Evolutionary conservation across 176 grass and related monocot species (phyloP), one percentile per base, ranked within the genome.

Genomic region (Eleusine coracana): DNA sequence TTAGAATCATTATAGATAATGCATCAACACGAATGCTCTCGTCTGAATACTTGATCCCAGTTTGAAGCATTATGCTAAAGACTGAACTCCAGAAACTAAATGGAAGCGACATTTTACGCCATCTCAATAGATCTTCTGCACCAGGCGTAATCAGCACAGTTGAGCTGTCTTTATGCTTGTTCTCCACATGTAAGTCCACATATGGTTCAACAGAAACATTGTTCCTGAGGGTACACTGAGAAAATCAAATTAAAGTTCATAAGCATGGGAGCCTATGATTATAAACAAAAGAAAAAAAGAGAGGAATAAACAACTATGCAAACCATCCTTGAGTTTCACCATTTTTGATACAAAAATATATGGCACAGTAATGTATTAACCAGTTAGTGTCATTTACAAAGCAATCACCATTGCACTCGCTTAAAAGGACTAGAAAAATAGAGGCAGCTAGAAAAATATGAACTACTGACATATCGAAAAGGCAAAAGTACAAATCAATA

Each of bases 191-290:
- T 25, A 66, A 44, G 18, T 79, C 40, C 81, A 28, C 48, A 83
- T 65, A 79, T 54, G 51, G 81, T 66, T 85, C 88, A 75, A 82
- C 50, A 65, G 58, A 76, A 82, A 96, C 88, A 85, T 91, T 93
- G 29, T 89, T 86, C 94, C 90, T 96, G 90, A 93, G 84, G 88
- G 74, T 90, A 96, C 93, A 93, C 93, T 96, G 90, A 96, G 77
- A 86, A 96, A 93, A 87, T 93, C 91, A 80, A 91, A 93, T 96
- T 86, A 90, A 82, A 90, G 88, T 93, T 93, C 91, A 95, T 92
- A 92, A 92, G 93, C 84, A 83, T 64, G 52, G 37, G 71, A 81
- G 74, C 81, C 88, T 88, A 80, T 36, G 62, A 84, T 81, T 81
- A 62, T 60, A 83, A 68, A 76, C 76, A 56, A 85, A 61, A 3